Conservation (phyloP, 306 rosid genomes). For the Sechiopsis laciniata region DNA sequence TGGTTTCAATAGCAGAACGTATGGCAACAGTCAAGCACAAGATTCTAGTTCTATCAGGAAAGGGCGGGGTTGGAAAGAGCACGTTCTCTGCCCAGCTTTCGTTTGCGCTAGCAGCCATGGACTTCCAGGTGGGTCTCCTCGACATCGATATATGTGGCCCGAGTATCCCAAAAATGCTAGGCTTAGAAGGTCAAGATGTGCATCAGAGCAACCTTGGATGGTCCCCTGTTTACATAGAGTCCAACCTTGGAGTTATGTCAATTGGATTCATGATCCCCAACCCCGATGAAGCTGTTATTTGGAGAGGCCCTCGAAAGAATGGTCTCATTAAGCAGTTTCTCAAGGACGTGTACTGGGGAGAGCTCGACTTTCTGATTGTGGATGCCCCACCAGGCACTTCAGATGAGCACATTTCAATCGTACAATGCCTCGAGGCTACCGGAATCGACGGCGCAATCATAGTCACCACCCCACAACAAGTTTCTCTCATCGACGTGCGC, state of each 20-base stretch:
- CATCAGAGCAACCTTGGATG: slow-evolving; percentile 96
- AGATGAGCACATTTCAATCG: slow-evolving; percentile 83
- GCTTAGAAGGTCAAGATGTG: slow-evolving; percentile 83
- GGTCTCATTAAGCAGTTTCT: slow-evolving; percentile 80
- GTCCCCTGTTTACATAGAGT: slow-evolving; percentile 91
- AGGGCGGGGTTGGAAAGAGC: slow-evolving; percentile 98
- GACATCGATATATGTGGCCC: slow-evolving; percentile 98
- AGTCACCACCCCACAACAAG: slow-evolving; percentile 92
- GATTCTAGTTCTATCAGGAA: slow-evolving; percentile 80
- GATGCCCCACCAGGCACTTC: slow-evolving; percentile 99
- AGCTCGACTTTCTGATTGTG: slow-evolving; percentile 75
- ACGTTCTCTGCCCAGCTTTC: slow-evolving; percentile 87
- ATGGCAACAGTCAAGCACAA: slow-evolving; percentile 95
- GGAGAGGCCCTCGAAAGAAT: slow-evolving; percentile 92
- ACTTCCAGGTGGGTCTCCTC: slow-evolving; percentile 87
- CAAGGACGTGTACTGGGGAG: slow-evolving; percentile 88
- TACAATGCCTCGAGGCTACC: slow-evolving; percentile 60
- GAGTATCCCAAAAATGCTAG: slow-evolving; percentile 94
- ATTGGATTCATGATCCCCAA: slow-evolving; percentile 78
- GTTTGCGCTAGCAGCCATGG: slow-evolving; percentile 79
- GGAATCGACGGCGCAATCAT: slow-evolving; percentile 88
- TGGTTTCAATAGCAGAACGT: slow-evolving; percentile 74
- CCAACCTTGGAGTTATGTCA: slow-evolving; percentile 92
- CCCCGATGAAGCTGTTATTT: slow-evolving; percentile 77
- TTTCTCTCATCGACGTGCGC: slow-evolving; percentile 74